Evolutionary conservation across 495 filamentous ascomycete genomes (phyloP).

Genomic region (Evernia prunastri): DNA sequence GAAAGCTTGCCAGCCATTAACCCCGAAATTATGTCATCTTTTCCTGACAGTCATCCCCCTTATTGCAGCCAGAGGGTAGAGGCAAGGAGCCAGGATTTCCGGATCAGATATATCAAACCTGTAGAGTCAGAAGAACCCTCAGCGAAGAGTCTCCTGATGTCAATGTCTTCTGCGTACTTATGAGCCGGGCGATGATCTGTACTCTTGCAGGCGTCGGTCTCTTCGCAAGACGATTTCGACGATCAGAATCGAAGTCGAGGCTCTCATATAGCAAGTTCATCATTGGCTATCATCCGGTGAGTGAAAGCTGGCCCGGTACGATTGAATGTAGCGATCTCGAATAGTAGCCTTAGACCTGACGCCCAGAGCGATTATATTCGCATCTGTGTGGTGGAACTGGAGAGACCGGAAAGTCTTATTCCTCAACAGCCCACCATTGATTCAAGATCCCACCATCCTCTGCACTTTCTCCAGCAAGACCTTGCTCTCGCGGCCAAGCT

Average conservation of each 20-base stretch:
- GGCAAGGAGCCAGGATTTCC: not conserved
- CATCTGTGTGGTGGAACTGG: not conserved
- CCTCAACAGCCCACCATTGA: not conserved
- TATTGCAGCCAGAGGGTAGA: not conserved
- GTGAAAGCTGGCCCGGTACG: not conserved
- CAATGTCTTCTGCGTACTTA: not conserved
- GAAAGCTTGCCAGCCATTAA: not conserved
- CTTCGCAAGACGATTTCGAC: not conserved
- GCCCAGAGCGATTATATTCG: not conserved
- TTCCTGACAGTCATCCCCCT: not conserved
- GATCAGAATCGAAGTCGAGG: not conserved
- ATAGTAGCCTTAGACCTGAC: not conserved
- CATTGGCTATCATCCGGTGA: not conserved
- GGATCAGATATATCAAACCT: not conserved
- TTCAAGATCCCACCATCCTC: conserved; percentile 14
- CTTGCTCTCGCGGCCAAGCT: conserved; percentile 79
- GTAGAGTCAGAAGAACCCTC: not conserved
- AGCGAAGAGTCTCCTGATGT: not conserved
- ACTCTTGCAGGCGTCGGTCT: not conserved
- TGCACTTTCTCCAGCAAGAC: conserved; percentile 69
- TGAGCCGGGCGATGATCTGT: not conserved
- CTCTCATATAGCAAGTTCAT: not conserved
- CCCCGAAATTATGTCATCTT: not conserved
- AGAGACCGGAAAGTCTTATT: not conserved
- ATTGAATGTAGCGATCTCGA: not conserved